Base-by-base conservation (phyloP, 805 yeast species). In the Cyberlindnera sargentensis region DNA sequence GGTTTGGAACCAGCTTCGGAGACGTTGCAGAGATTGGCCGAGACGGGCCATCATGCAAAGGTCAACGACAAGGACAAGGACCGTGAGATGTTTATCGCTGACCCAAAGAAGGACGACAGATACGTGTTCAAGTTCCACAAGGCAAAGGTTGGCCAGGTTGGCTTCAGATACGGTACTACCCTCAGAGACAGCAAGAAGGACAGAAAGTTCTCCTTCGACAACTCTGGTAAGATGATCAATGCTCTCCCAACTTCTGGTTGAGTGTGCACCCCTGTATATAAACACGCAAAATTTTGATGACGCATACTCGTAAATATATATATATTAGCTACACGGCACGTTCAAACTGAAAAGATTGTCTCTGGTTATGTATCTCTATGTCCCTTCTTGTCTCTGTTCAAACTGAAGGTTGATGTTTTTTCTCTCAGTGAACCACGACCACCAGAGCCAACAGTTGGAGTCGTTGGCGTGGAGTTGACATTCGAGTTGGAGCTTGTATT, bases 121-220 rank as follows among this genome's bases (percentile, higher is more conserved):
- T 65, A 75, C 41, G 73, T 73, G 41, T 85, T 84, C 72, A 79
- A 78, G 59, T 90, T 91, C 65, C 80, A 84, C 23, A 75, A 80
- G 49, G 83, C 88, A 37, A 79, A 75, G 58, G 87, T 84, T 39
- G 97, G 96, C 32, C 68, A 78, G 44, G 93, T 89, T 42, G 99
- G 98, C 40, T 78, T 68, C 75, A 80, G 98, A 60, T 91, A 91
- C 61, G 98, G 98, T 65, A 86, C 89, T 34, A 76, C 88, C 20
- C 73, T 82, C 52, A 86, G 96, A 69, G 98, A 91, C 65, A 82
- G 78, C 56, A 87, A 83, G 75, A 85, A 82, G 60, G 83, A 87
- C 62, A 80, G 98, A 65, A 76, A 72, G 52, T 71, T 84, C 53
- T 85, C 82, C 2, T 85, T 73, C 62, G 82, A 83, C 57, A 75